phyloP scores from a whole-genome alignment of 163 green algal genomes.

The Scenedesmus sp. region DNA sequence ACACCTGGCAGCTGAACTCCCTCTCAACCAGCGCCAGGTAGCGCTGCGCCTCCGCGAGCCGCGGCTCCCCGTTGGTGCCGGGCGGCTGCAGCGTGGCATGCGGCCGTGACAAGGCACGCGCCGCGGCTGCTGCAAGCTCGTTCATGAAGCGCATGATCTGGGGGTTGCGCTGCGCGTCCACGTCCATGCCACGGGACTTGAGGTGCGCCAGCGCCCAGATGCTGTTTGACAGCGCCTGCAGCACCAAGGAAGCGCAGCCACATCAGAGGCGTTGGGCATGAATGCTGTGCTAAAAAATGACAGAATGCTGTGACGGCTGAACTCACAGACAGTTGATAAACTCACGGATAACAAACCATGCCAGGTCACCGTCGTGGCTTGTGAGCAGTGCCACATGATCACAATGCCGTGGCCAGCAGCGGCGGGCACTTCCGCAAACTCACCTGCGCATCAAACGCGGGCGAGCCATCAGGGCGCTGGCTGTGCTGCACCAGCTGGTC shows the following conservation, averaged over 20 bases:
- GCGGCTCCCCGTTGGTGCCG: background rate
- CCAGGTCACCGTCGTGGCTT: no score
- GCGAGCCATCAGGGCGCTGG: background rate
- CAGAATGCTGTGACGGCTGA: no score
- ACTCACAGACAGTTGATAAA: no score
- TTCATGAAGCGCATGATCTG: constrained; percentile 59
- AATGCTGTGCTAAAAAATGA: no score
- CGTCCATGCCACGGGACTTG: constrained; percentile 57
- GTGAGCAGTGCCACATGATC: no score
- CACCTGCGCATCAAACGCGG: constrained; percentile 66
- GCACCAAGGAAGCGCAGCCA: background rate
- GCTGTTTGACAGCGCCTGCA: constrained; percentile 71
- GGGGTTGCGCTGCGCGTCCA: constrained; percentile 57
- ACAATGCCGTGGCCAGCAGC: no score
- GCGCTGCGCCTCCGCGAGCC: constrained; percentile 9
- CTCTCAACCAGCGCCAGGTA: constrained; percentile 38
- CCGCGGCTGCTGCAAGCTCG: constrained; percentile 42
- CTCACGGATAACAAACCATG: no score
- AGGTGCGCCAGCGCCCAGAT: constrained; percentile 73
- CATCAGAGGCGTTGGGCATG: no score
- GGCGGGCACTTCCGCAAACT: background rate
- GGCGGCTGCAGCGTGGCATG: constrained; percentile 31
- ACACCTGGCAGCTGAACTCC: constrained; percentile 54
- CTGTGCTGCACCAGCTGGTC: constrained; percentile 47
- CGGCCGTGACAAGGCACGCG: constrained; percentile 22